Conservation (phyloP, 129 eudicot genomes). For the Escallonia rubra region DNA sequence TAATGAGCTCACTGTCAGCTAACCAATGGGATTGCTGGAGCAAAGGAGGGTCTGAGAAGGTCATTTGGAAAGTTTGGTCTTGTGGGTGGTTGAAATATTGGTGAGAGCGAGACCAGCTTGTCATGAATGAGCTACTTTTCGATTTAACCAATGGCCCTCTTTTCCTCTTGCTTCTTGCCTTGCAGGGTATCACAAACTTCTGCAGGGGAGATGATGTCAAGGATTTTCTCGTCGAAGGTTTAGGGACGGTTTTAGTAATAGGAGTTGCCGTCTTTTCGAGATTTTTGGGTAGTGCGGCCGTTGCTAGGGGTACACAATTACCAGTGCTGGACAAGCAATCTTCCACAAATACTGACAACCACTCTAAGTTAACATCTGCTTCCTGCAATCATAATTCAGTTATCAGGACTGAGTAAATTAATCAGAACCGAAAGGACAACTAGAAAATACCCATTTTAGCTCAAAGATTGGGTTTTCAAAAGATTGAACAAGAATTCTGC, state of each 20-base stretch:
- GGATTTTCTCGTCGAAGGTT: not conserved
- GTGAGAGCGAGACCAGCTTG: slow-evolving; percentile 21
- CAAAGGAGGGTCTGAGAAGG: slow-evolving; percentile 20
- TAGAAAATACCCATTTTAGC: not conserved
- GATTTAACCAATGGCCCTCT: slow-evolving; percentile 17
- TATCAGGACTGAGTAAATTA: not conserved
- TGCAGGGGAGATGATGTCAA: slow-evolving; percentile 9
- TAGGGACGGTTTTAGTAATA: slow-evolving; percentile 4
- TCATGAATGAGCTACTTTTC: slow-evolving; percentile 1
- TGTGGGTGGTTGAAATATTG: slow-evolving; percentile 1
- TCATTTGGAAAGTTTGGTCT: slow-evolving; percentile 6
- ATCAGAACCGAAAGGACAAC: not conserved
- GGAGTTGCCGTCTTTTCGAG: slow-evolving; percentile 11
- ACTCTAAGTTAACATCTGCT: slow-evolving; percentile 38
- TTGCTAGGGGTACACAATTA: slow-evolving; percentile 21
- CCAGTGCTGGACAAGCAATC: slow-evolving; percentile 55
- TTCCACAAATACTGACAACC: slow-evolving; percentile 58
- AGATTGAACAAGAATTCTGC: not conserved
- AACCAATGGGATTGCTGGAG: slow-evolving; percentile 41
- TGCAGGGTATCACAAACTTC: slow-evolving; percentile 36
- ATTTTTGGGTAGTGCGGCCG: slow-evolving; percentile 2
- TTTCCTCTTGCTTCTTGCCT: slow-evolving; percentile 40
- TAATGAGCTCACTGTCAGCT: slow-evolving; percentile 39
- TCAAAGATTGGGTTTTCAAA: not conserved
- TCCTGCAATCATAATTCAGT: slow-evolving; percentile 11